Evolutionary conservation across 257 asterid species (phyloP), one percentile per base, ranked within the genome.

Genomic region (Ehretia macrophylla): DNA sequence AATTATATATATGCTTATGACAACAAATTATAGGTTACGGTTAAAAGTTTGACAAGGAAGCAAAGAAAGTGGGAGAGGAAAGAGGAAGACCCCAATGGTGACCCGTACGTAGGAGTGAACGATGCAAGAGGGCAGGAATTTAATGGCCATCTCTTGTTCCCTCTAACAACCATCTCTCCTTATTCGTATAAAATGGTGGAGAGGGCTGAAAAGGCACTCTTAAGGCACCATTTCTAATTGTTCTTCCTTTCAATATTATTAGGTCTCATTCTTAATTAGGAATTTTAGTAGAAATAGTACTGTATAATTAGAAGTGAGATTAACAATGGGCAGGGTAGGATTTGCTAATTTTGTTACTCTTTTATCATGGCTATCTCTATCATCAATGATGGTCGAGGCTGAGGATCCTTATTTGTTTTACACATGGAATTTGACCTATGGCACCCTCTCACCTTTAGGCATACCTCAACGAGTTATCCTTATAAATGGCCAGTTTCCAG

Each of bases 401-500:
- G 88, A 70, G 27, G 90, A 83, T 64, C 95, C 95, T 14, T 74
- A 72, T 63, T 32, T 78, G 38, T 70, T 55, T 50, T 44, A 32
- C 23, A 67, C 75, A 23, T 83, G 95, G 95, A 59, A 78, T 19
- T 84, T 85, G 2, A 81, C 66, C 10, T 85, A 83, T 50, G 73
- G 82, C 10, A 81, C 83, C 16, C 76, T 68, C 1, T 71, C 95
- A 16, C 91, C 95, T 0, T 56, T 81, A 14, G 95, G 91, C 0
- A 71, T 65, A 16, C 95, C 95, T 2, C 95, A 86, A 42, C 74
- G 67, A 19, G 78, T 80, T 8, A 86, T 86, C 51, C 75, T 81
- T 19, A 81, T 86, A 71, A 81, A 86, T 50, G 86, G 79, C 5
- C 45, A 52, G n/a, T 81, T 86, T 18, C 95, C 95, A 1, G 95